Base-by-base conservation (phyloP, 1,284 basidiomycete species). In the Microbotryum saponariae region DNA sequence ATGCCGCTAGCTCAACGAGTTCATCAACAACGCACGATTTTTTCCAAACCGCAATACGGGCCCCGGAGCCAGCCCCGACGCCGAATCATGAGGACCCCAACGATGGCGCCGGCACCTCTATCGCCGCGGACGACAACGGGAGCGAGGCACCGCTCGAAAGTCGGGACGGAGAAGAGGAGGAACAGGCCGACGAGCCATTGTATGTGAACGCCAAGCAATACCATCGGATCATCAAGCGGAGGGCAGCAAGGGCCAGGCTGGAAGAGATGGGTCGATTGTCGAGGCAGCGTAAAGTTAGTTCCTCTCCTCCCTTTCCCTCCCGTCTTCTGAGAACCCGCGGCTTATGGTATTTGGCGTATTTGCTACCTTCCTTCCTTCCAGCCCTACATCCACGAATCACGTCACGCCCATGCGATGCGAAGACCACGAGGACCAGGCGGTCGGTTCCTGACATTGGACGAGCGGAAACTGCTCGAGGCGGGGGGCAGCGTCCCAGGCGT, bases 141-240 rank as follows among this genome's bases (percentile, higher is more conserved):
- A 42, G 4, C 37, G 37, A 42, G 37, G 37, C 37, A 18, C 37
- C 37, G 12, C 14, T 10, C 37, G 37, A 42, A 42, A 42, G 5
- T 42, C 37, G 12, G 37, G 37, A 42, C 16, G 37, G 16, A 18
- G 37, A 42, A 42, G 37, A 42, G 37, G 37, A 42, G 16, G 37
- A 42, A 18, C 37, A 42, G 37, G 37, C 6, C 37, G 37, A 96
- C 71, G 91, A 96, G 74, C 92, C 92, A 31, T 83, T 96, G 68
- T 94, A 93, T 77, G 93, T 97, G 66, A 97, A 97, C 73, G 92
- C 92, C 55, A 97, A 97, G 76, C 92, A 97, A 77, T 97, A 96
- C 76, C 90, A 92, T 72, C 87, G 93, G 71, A 97, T 97, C 73
- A 82, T 97, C 74, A 96, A 96, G 79, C 82, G 92, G 63, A 82